These are phyloP conservation scores for Haplographium delicatum DNA, from an alignment of 495 filamentous ascomycete species.

Conservation along the genomic window DNA sequence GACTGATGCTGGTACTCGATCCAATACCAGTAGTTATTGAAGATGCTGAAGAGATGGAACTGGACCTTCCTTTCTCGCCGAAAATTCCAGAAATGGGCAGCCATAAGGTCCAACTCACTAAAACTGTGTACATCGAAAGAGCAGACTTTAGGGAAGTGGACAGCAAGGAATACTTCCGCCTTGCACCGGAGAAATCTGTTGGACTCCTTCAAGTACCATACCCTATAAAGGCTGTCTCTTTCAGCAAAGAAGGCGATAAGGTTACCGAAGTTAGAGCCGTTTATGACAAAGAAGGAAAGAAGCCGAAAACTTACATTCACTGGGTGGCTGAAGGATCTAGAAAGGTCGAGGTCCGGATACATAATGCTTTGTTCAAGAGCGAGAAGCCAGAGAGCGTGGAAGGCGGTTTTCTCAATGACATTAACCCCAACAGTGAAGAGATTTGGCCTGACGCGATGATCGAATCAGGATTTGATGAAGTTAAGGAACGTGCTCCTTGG, in stretches of 20 bases:
- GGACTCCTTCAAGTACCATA: conserved; percentile 79
- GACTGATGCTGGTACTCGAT: conserved; percentile 74
- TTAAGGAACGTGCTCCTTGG: conserved; percentile 72
- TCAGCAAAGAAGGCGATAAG: conserved; percentile 68
- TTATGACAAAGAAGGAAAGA: conserved; percentile 64
- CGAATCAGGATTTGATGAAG: conserved; percentile 79
- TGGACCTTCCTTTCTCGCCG: conserved; percentile 59
- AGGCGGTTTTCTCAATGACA: conserved; percentile 73
- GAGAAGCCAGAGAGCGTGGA: conserved; percentile 68
- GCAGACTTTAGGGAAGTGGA: conserved; percentile 87
- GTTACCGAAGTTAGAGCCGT: conserved; percentile 65
- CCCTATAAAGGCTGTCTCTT: conserved; percentile 75
- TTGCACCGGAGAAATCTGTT: conserved; percentile 85
- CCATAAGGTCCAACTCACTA: conserved; percentile 68
- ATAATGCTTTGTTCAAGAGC: conserved; percentile 81
- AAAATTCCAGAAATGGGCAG: conserved; percentile 56
- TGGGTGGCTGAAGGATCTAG: conserved; percentile 69
- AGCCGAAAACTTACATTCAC: conserved; percentile 87
- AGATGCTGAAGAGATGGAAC: conserved; percentile 58
- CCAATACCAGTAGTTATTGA: conserved; percentile 67
- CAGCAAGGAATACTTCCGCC: conserved; percentile 83
- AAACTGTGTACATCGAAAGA: conserved; percentile 86
- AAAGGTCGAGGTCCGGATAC: conserved; percentile 74
- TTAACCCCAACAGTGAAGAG: conserved; percentile 80
- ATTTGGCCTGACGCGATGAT: conserved; percentile 74